Percentiles rank a stretch among this genome's conserved stretches.
Evolutionary conservation across 192 early-diverging fungal species (phyloP).

Genomic region (Linnemannia elongata): DNA sequence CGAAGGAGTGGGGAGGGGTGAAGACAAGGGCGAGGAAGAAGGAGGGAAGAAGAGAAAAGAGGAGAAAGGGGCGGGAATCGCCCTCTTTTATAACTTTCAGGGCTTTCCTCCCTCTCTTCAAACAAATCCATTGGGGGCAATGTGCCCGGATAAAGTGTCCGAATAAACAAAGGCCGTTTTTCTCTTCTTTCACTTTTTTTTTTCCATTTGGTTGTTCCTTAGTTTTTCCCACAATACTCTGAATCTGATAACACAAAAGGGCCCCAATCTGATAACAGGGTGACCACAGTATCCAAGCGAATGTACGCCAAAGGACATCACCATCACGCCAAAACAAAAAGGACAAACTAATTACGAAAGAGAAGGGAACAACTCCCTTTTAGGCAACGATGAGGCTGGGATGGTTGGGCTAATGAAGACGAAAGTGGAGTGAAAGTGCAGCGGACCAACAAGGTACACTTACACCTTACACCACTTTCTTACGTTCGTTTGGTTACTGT

Average conservation of each 20-base stretch:
- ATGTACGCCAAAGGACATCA: background rate
- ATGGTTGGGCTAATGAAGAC: background rate
- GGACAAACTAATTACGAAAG: background rate
- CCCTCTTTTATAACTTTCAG: background rate
- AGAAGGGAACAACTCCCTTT: background rate
- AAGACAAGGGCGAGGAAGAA: background rate
- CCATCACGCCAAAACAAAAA: background rate
- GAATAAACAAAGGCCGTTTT: background rate
- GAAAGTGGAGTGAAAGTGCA: too few species aligned
- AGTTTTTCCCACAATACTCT: background rate
- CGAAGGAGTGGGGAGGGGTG: background rate
- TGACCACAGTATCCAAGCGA: background rate
- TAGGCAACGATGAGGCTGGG: background rate
- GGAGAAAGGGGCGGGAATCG: background rate
- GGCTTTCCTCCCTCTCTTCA: background rate
- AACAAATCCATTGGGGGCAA: background rate
- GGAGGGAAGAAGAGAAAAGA: background rate
- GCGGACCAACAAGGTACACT: background rate
- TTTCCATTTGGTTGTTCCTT: background rate
- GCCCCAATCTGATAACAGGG: background rate
- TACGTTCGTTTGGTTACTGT: background rate
- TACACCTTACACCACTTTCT: too few species aligned
- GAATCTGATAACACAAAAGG: background rate
- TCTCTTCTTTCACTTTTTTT: background rate
- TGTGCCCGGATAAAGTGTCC: conserved; percentile 6